These are phyloP conservation scores for Solanum sejunctum DNA, from an alignment of 257 asterid species.

Conservation along the genomic window DNA sequence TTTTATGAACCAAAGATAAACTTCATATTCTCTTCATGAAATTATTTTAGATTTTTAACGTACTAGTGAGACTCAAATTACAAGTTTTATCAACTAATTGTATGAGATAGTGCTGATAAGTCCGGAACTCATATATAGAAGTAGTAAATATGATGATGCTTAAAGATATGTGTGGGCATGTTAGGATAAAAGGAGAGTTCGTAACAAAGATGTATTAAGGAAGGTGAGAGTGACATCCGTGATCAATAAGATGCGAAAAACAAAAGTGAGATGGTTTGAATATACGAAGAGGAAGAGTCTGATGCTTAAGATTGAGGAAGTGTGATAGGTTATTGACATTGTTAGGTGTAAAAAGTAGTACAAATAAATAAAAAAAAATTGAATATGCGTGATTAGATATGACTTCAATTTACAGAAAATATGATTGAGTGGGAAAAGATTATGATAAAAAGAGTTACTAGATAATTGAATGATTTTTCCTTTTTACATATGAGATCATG, in stretches of 20 bases:
- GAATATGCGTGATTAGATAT: not conserved
- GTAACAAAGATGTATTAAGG: not conserved
- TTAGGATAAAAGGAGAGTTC: not conserved
- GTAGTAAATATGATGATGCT: not conserved
- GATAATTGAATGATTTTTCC: not conserved
- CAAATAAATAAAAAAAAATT: not conserved
- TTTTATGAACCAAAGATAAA: not conserved
- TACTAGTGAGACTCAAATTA: too few relatives aligned
- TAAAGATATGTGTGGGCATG: not conserved
- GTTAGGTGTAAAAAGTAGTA: not conserved
- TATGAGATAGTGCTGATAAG: not conserved
- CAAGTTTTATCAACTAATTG: too few relatives aligned
- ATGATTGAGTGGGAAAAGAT: not conserved
- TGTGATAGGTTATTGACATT: too few relatives aligned
- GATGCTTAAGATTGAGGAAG: too few relatives aligned
- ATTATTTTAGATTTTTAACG: not conserved
- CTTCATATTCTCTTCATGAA: not conserved
- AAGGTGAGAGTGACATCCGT: not conserved
- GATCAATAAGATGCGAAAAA: too few relatives aligned
- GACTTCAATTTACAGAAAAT: not conserved
- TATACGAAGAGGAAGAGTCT: not conserved
- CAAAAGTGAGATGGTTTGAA: too few relatives aligned
- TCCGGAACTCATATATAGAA: not conserved
- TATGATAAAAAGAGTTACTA: not conserved
- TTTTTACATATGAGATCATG: not conserved